Conservation (phyloP, 1,284 basidiomycete genomes). For the Flammula alnicola region DNA sequence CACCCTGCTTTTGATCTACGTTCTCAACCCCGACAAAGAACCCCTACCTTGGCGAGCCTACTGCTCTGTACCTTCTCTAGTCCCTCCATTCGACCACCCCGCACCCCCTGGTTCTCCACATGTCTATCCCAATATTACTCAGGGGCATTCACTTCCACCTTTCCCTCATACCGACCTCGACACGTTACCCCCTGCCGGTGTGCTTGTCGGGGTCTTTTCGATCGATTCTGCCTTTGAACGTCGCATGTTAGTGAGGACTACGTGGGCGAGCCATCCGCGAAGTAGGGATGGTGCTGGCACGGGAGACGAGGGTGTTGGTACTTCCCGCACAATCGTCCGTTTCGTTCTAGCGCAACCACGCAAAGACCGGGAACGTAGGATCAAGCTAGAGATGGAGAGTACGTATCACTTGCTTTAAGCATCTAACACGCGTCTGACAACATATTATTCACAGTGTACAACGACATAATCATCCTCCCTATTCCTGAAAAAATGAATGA, state of each 20-base stretch:
- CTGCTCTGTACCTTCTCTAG: conserved; percentile 71
- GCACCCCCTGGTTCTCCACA: conserved; percentile 43
- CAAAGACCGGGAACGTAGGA: conserved; percentile 76
- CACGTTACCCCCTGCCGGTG: conserved; percentile 82
- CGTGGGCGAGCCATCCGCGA: conserved; percentile 85
- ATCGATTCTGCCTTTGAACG: conserved; percentile 87
- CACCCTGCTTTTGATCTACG: conserved; percentile 85
- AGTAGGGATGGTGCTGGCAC: conserved; percentile 74
- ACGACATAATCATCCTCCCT: conserved; percentile 88
- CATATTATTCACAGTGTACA: conserved; percentile 63
- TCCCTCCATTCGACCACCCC: conserved; percentile 43
- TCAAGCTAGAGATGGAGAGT: conserved; percentile 94
- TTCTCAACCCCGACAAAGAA: conserved; percentile 95
- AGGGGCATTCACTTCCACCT: conserved; percentile 48
- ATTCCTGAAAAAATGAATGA: conserved; percentile 91
- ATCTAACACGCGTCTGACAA: conserved; percentile 8
- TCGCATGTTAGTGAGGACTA: conserved; percentile 87
- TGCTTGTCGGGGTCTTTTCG: conserved; percentile 93
- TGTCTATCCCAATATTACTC: conserved; percentile 38
- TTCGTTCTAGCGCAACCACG: conserved; percentile 92
- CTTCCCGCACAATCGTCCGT: conserved; percentile 86
- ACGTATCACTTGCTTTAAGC: conserved; percentile 37
- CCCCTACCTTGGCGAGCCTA: conserved; percentile 94
- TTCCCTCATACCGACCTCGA: conserved; percentile 77
- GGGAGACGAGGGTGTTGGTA: conserved; percentile 75